These are phyloP conservation scores for Acer campestre DNA, from an alignment of 345 rosid species.

Conservation along the genomic window DNA sequence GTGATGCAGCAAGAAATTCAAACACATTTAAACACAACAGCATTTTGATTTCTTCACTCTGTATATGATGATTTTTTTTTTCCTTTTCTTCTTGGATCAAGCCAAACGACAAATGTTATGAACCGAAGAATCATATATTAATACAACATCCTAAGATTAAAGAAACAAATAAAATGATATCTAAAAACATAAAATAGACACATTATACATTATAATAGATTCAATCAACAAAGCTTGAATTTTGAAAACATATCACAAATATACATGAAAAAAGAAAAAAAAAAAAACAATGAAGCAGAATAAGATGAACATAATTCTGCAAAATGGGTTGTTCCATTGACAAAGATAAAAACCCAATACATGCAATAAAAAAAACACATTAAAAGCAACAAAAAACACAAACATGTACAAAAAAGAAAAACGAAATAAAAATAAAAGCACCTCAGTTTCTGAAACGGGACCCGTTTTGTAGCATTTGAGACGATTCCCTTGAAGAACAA, in stretches of 20 bases:
- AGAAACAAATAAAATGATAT: neutral
- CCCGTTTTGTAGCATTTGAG: constrained; percentile 64
- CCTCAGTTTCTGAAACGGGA: constrained; percentile 67
- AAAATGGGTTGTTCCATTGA: constrained; percentile 8
- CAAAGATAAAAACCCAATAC: neutral
- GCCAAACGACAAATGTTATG: neutral
- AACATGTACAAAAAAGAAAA: too few relatives aligned
- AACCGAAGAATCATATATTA: constrained; percentile 1
- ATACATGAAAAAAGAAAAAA: neutral
- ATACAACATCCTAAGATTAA: neutral
- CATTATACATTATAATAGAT: neutral
- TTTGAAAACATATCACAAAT: neutral
- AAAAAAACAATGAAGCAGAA: neutral
- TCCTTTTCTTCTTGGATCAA: neutral
- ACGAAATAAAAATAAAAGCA: constrained; percentile 10
- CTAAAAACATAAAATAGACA: neutral
- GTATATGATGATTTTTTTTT: too few relatives aligned
- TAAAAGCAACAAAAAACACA: neutral
- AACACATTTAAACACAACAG: neutral
- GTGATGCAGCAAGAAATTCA: neutral
- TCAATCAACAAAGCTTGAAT: neutral
- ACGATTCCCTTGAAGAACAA: constrained; percentile 57
- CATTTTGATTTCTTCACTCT: neutral
- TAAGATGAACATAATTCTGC: neutral
- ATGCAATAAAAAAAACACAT: neutral